These are phyloP conservation scores for Staphylotrichum longicolle DNA, from an alignment of 495 filamentous ascomycete genomes.

Conservation along the genomic window DNA sequence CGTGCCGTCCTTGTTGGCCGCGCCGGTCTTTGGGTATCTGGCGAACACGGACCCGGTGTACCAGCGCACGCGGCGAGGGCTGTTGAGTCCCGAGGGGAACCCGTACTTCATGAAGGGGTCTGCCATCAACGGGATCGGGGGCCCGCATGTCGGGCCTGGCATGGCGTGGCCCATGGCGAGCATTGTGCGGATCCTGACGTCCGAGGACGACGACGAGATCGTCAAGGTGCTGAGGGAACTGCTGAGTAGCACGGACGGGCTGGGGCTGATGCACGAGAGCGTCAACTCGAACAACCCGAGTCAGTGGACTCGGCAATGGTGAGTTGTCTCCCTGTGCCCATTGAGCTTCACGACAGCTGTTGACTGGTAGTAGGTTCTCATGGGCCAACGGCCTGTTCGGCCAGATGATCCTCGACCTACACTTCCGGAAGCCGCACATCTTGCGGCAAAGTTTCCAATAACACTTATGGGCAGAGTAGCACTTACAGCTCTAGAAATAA, in stretches of 20 bases:
- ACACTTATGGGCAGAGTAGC: neutral
- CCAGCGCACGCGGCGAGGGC: constrained; percentile 50
- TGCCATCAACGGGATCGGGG: constrained; percentile 53
- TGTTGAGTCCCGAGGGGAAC: constrained; percentile 47
- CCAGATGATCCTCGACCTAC: constrained; percentile 60
- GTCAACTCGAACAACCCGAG: constrained; percentile 51
- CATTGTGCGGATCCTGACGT: constrained; percentile 49
- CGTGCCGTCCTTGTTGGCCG: constrained; percentile 54
- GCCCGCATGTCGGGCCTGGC: constrained; percentile 56
- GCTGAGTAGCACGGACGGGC: constrained; percentile 52
- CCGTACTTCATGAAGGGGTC: constrained; percentile 59
- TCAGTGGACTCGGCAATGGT: constrained; percentile 62
- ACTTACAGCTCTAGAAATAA: neutral
- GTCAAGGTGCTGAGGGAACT: constrained; percentile 45
- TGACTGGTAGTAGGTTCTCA: constrained; percentile 52
- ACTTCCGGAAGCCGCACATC: constrained; percentile 41
- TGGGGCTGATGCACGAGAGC: constrained; percentile 62
- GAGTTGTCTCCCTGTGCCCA: constrained; percentile 6
- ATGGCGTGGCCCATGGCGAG: constrained; percentile 59
- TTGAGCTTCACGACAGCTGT: neutral
- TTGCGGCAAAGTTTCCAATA: constrained; percentile 42
- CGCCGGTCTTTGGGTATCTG: constrained; percentile 53
- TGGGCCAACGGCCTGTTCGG: constrained; percentile 71
- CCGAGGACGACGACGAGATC: constrained; percentile 50
- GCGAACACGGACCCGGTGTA: constrained; percentile 46